Percentiles rank a stretch among this genome's conserved stretches.
Evolutionary conservation across 176 grass and related monocot genomes (phyloP).

Genomic region (Cenchrus purpureus): DNA sequence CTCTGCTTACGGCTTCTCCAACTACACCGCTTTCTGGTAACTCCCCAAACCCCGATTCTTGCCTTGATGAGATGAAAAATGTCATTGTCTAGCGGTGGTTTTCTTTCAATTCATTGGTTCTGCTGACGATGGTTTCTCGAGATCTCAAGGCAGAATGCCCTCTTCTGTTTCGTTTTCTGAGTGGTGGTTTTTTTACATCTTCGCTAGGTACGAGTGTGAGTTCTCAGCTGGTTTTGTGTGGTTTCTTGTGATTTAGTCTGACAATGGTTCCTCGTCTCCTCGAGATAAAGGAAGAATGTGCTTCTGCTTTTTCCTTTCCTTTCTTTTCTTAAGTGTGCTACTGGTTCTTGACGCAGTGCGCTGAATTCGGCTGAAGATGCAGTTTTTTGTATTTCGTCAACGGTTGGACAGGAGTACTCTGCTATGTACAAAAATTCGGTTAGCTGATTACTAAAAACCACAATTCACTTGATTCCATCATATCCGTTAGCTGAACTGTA

Average conservation of each 20-base stretch:
- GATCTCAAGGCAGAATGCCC: neutral
- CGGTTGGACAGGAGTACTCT: neutral
- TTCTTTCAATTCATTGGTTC: neutral
- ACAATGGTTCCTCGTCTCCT: too few relatives aligned
- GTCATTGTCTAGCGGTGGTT: neutral
- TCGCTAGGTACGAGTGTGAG: too few relatives aligned
- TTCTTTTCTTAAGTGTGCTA: neutral
- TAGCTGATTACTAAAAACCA: too few relatives aligned
- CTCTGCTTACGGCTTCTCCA: constrained; percentile 47
- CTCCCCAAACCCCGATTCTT: neutral
- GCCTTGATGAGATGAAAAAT: neutral
- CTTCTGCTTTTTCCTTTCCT: neutral
- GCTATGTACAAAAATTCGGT: neutral
- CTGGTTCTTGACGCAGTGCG: neutral
- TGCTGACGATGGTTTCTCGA: neutral
- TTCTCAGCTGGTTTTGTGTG: too few relatives aligned
- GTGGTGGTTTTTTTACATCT: too few relatives aligned
- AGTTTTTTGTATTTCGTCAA: neutral
- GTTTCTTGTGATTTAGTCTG: too few relatives aligned
- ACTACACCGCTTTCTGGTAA: constrained; percentile 61
- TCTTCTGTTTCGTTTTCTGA: neutral
- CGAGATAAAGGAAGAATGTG: too few relatives aligned
- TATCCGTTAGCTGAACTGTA: neutral
- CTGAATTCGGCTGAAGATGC: neutral
- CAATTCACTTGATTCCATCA: neutral